phyloP scores from a whole-genome alignment of 306 rosid species.

The Vigna nakashimae region DNA sequence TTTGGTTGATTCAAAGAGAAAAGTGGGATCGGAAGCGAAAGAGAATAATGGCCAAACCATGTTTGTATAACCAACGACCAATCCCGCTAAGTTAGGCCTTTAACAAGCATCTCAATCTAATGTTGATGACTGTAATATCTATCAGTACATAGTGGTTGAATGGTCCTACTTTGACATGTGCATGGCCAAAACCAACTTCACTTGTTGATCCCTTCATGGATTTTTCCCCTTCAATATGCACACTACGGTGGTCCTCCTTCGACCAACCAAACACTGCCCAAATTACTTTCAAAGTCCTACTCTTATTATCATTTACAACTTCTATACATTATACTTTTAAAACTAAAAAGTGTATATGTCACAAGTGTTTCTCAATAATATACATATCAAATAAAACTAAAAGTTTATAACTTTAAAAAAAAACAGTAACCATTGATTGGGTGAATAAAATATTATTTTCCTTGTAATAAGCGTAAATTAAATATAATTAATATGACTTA shows the following conservation, averaged over 20 bases:
- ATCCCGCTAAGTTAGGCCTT: constrained; percentile 18
- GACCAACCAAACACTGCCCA: too few species aligned
- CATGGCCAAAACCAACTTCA: constrained; percentile 37
- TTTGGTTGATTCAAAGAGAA: background rate
- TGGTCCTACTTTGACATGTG: constrained; percentile 43
- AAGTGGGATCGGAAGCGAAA: constrained; percentile 18
- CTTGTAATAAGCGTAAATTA: background rate
- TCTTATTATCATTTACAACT: too few species aligned
- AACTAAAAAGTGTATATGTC: too few species aligned
- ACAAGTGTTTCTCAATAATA: too few species aligned
- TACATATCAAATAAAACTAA: too few species aligned
- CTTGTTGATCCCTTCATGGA: constrained; percentile 22
- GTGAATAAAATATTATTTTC: background rate
- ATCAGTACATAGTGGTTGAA: constrained; percentile 16
- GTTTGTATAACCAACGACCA: constrained; percentile 40
- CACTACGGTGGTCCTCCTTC: constrained; percentile 23
- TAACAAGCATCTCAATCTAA: constrained; percentile 19
- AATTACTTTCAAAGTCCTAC: too few species aligned
- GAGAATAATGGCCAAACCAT: constrained; percentile 25
- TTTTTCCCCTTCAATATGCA: background rate
- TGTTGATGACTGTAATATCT: background rate
- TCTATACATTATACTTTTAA: too few species aligned
- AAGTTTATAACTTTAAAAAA: too few species aligned
- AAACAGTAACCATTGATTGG: background rate
- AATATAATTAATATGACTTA: too few species aligned